Base-by-base conservation (phyloP, 2,329 filamentous ascomycete species). In the Hypomyces perniciosus region DNA sequence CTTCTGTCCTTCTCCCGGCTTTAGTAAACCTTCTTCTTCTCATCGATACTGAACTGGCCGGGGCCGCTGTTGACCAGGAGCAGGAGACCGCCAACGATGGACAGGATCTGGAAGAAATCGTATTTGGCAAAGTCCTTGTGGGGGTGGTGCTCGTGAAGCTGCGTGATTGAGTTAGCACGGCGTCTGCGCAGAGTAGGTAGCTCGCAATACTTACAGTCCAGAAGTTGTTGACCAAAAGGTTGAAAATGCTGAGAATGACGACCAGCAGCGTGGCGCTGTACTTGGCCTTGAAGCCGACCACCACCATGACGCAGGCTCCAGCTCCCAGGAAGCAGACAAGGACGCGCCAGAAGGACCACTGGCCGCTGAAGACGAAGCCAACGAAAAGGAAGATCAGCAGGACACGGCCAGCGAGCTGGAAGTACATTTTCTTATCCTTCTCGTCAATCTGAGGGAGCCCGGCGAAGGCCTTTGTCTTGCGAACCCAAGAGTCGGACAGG, bases 121-220 rank as follows among this genome's bases (percentile, higher is more conserved):
- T 99, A 99, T 77, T 99, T 99, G 78, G 93, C 93, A 68, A 99
- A 99, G 73, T 99, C 93, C 83, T 97, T 97, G 80, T 97, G 92
- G 44, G 93, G 93, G 77, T 99, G 93, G 76, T 95, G 88, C 61
- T 92, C 87, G 76, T 97, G 92, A 60, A 99, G 89, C 88, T 95
- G 59, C 13, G 27, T 3, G 42, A 41, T 29, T 8, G 52, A 9
- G 33, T 57, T 51, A 53, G 48, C 31, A 47, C 20, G 44, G 51
- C 4, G 44, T 51, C 4, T 28, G 12, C 30, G 9, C 20, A 27
- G 42, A 10, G 20, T 37, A 10, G 6, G 29, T 4, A n/a, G 37
- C 7, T 2, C 30, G 20, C 9, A 38, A 43, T 51, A 65, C 89
- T 77, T 79, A 96, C 91, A 67, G 91, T 97, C 93, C 93, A 99